phyloP scores from a whole-genome alignment of 352 stramenopile genomes.

The Pythium pectinolyticum region DNA sequence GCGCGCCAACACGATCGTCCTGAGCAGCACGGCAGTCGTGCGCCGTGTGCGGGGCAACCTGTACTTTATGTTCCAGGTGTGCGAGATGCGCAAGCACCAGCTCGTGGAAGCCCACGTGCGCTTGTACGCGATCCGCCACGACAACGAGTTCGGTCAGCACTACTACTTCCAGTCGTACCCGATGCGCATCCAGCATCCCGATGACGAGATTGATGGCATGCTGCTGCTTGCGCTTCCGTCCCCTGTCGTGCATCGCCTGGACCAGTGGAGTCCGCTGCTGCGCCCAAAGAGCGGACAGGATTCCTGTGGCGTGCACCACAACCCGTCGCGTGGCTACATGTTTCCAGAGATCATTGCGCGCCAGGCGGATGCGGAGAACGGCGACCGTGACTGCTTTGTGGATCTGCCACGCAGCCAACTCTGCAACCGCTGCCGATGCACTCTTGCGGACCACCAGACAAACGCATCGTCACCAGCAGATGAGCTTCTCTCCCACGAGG shows the following conservation, averaged over 20 bases:
- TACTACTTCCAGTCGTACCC: conserved; percentile 93
- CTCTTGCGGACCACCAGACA: conserved; percentile 13
- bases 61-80: conserved; percentile 94
- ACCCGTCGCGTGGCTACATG: conserved; percentile 57
- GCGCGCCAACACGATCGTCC: conserved; percentile 92
- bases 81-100: conserved; percentile 92
- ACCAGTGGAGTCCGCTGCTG: conserved; percentile 89
- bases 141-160: conserved; percentile 59
- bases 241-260: conserved; percentile 93
- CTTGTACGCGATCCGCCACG: conserved; percentile 91
- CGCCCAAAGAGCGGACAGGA: conserved; percentile 53
- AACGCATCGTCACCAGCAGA: conserved; percentile 21
- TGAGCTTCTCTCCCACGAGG: conserved; percentile 33
- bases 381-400: conserved; percentile 56
- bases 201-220: conserved; percentile 91
- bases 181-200: conserved; percentile 92
- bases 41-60: conserved; percentile 84
- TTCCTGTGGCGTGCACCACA: conserved; percentile 59
- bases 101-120: conserved; percentile 94
- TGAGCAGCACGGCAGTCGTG: conserved; percentile 92
- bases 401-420: conserved; percentile 26
- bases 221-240: conserved; percentile 89
- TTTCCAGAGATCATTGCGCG: conserved; percentile 68
- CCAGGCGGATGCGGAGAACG: conserved; percentile 58
- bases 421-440: conserved; percentile 51